Evolutionary conservation across 306 rosid species (phyloP).

Genomic region (Acacia crassicarpa): DNA sequence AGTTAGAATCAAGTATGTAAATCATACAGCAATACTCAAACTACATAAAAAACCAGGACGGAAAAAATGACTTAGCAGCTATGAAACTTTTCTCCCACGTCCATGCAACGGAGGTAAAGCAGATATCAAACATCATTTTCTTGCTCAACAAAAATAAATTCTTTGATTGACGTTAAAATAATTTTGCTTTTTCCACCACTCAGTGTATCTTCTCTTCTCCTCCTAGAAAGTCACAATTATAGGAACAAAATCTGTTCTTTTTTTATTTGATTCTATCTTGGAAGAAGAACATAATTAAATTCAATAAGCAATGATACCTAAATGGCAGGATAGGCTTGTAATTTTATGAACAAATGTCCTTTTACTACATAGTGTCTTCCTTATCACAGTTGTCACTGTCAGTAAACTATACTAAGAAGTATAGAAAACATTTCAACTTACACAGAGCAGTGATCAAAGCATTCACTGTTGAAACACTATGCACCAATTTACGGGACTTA

Average conservation of each 20-base stretch:
- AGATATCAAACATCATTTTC: not conserved
- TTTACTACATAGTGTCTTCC: not conserved
- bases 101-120: constrained; percentile 6
- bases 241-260: not conserved
- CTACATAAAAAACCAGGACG: not conserved
- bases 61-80: constrained; percentile 8
- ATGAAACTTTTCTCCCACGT: not conserved
- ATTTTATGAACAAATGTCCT: not conserved
- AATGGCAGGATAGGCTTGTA: not conserved
- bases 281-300: not conserved
- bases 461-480: constrained; percentile 80
- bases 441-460: constrained; percentile 95
- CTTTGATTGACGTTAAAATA: not conserved
- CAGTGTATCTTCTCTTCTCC: not conserved
- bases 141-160: not conserved
- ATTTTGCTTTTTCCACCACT: constrained; percentile 7
- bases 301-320: not conserved
- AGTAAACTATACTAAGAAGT: not conserved
- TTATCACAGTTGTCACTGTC: not conserved
- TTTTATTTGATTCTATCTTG: not conserved
- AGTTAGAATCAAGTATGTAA: constrained; percentile 19
- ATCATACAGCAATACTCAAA: constrained; percentile 31
- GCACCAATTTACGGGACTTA: constrained; percentile 57
- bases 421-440: constrained; percentile 44
- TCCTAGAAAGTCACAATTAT: not conserved